Evolutionary conservation across 108 stramenopile species (phyloP), one percentile per base, ranked within the genome.

Genomic region (Conticribra guillardii): DNA sequence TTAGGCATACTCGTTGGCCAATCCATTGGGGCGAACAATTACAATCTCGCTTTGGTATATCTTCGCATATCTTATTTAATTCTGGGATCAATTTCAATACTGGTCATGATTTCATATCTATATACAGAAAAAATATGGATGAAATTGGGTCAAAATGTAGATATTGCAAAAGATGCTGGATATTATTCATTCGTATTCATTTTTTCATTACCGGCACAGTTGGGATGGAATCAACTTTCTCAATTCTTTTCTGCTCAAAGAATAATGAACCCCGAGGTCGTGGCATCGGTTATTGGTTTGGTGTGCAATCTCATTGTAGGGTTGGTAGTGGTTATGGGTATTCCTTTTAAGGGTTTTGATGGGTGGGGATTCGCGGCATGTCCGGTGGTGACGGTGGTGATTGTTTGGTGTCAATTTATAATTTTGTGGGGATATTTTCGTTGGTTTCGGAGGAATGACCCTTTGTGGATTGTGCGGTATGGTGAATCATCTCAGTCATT

Each of bases 191-290:
- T 54, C 18, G 80, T 85, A 0, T 80, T 94, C 37, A 68, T 83
- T 34, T 82, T 85, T 22, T 65, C 73, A 22, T 71, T 94, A 17
- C 93, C 93, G 11, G 89, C 81, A 1, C 80, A 78, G 24, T 60
- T 89, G 33, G 76, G 48, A 32, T 89, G 87, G 62, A 37, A 64
- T 26, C 93, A 91, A 63, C 52, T 92, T 24, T 59, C 84, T 0
- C 93, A 95, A 66, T 95, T 86, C 74, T 86, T 95, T 54, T 80
- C 79, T 4, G 89, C 90, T 4, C 93, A 95, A 54, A 60, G 82
- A 18, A 87, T 91, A 52, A 89, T 92, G 88, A 67, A 73, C 33
- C 93, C 93, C 21, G 86, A 88, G 67, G 86, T 88, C 22, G 67
- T 67, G 22, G 73, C 86, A 31, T 69, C 88, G 0, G 63, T 71